A percentile compares a stretch with the other conserved stretches of the same genome.
Evolutionary conservation across 441 rosid genomes (phyloP).

Genomic region (Raphanus hybrid): DNA sequence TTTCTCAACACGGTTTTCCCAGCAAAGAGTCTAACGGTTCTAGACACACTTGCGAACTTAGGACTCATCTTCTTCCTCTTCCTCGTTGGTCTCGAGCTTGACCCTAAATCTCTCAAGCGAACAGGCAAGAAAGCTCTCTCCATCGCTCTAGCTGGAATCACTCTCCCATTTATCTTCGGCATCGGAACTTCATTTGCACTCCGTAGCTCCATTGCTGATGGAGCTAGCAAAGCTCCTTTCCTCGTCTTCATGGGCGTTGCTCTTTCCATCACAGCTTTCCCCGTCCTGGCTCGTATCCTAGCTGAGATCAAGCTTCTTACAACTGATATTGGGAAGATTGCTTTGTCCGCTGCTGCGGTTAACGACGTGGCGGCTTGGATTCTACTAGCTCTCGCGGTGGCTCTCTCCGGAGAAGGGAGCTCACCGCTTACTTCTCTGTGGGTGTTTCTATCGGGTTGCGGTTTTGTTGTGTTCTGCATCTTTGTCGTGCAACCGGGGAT

Average conservation of each 20-base stretch:
- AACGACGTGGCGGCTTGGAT: slow-evolving; percentile 71
- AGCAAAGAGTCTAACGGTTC: slow-evolving; percentile 50
- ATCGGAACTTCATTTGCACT: slow-evolving; percentile 62
- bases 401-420: slow-evolving; percentile 48
- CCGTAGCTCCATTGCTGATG: slow-evolving; percentile 50
- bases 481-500: slow-evolving; percentile 46
- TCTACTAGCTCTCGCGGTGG: slow-evolving; percentile 62
- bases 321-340: slow-evolving; percentile 55
- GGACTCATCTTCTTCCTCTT: slow-evolving; percentile 67
- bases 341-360: slow-evolving; percentile 67
- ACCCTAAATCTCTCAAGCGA: slow-evolving; percentile 47
- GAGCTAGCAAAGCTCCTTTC: slow-evolving; percentile 53
- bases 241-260: slow-evolving; percentile 71
- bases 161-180: slow-evolving; percentile 53
- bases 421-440: slow-evolving; percentile 61
- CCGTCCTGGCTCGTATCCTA: slow-evolving; percentile 63
- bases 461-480: slow-evolving; percentile 42
- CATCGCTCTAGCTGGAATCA: slow-evolving; percentile 60
- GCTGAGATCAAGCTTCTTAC: slow-evolving; percentile 68
- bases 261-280: slow-evolving; percentile 64
- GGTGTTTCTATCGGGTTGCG: slow-evolving; percentile 58
- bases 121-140: slow-evolving; percentile 57
- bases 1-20: slow-evolving; percentile 52
- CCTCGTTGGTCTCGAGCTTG: slow-evolving; percentile 64
- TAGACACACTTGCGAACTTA: slow-evolving; percentile 62